Evolutionary conservation across 2,329 filamentous ascomycete species (phyloP).

Genomic region (Apiospora aurea): DNA sequence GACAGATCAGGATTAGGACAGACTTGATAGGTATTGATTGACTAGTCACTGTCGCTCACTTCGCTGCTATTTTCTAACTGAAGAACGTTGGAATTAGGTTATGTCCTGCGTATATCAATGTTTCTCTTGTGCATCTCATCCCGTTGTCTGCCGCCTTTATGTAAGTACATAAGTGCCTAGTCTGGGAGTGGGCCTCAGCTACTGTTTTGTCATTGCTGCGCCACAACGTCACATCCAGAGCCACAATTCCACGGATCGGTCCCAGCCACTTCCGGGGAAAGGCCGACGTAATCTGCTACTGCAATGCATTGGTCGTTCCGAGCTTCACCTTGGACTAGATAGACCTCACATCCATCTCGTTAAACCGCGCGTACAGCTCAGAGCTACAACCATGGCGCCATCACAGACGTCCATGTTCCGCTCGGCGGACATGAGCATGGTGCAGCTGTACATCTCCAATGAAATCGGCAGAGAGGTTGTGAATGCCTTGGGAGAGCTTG

Average conservation of each 20-base stretch:
- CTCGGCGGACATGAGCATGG: slow-evolving; percentile 99
- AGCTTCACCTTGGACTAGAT: slow-evolving; percentile 17
- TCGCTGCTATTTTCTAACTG: too few relatives aligned
- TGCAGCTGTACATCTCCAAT: slow-evolving; percentile 98
- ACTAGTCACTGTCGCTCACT: too few relatives aligned
- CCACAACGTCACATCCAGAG: neutral
- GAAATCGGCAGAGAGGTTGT: slow-evolving; percentile 98
- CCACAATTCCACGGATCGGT: neutral
- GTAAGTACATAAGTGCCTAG: too few relatives aligned
- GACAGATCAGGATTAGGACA: too few relatives aligned
- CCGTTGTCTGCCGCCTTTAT: neutral
- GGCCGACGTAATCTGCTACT: slow-evolving; percentile 7
- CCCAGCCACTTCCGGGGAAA: slow-evolving; percentile 19
- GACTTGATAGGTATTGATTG: too few relatives aligned
- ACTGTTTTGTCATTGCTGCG: neutral
- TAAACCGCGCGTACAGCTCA: slow-evolving; percentile 24
- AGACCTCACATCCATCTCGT: slow-evolving; percentile 19
- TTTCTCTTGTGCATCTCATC: neutral
- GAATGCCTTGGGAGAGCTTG: slow-evolving; percentile 93
- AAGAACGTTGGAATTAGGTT: too few relatives aligned
- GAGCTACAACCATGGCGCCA: slow-evolving; percentile 60
- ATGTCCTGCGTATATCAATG: too few relatives aligned
- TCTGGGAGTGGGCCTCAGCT: too few relatives aligned
- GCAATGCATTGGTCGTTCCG: slow-evolving; percentile 9
- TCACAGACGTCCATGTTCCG: slow-evolving; percentile 95